These are phyloP conservation scores for Mycena amicta DNA, from an alignment of 768 basidiomycete species.

Conservation along the genomic window DNA sequence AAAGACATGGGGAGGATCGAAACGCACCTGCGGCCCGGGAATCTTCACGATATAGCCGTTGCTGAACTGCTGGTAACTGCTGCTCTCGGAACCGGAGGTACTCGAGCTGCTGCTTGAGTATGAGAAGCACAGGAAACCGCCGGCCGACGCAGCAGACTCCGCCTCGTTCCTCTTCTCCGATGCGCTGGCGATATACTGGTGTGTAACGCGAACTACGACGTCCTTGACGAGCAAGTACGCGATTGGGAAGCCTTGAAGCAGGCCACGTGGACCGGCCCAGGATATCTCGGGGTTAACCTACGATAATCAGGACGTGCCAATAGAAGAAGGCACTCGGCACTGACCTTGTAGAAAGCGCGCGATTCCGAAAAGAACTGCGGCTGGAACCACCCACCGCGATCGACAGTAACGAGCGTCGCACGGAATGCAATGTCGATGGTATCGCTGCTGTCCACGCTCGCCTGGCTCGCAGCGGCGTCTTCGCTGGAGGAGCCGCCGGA, in stretches of 20 bases:
- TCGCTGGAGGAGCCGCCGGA: not conserved
- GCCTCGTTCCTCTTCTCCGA: not conserved
- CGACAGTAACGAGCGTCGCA: slow-evolving; percentile 24
- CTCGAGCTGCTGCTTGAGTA: slow-evolving; percentile 12
- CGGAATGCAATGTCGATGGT: slow-evolving; percentile 18
- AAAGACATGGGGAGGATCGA: not conserved
- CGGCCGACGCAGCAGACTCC: slow-evolving; percentile 1
- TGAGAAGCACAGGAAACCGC: slow-evolving; percentile 21
- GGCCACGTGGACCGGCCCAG: slow-evolving; percentile 2
- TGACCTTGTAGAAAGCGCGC: slow-evolving; percentile 18
- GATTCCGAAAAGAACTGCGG: slow-evolving; percentile 26
- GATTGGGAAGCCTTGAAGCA: slow-evolving; percentile 9
- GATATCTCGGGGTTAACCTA: slow-evolving; percentile 16
- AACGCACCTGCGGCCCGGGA: slow-evolving; percentile 24
- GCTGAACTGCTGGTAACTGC: slow-evolving; percentile 6
- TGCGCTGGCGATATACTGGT: not conserved
- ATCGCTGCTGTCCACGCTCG: not conserved
- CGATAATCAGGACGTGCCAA: not conserved
- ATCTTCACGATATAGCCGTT: slow-evolving; percentile 24
- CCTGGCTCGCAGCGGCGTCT: not conserved
- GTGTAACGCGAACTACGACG: slow-evolving; percentile 7
- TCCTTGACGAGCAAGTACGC: slow-evolving; percentile 17
- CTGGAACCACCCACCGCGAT: slow-evolving; percentile 27
- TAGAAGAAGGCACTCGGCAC: not conserved
- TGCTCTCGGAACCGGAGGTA: not conserved